Percentiles rank a stretch among this genome's conserved stretches.
Evolutionary conservation across 345 rosid species (phyloP).

Genomic region (Limnanthes douglasii): DNA sequence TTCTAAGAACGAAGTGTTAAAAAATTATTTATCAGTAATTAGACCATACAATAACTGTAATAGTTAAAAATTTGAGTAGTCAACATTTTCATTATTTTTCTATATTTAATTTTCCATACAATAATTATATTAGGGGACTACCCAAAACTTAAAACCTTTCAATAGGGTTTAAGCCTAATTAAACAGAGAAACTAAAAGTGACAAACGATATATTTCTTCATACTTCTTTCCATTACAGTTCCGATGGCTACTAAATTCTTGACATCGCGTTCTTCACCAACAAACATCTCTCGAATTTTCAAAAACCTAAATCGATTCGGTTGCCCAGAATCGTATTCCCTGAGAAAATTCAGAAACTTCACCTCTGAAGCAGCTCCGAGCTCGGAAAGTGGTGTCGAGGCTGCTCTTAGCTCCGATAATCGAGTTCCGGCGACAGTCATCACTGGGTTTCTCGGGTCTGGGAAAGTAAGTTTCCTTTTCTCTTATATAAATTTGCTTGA

Average conservation of each 20-base stretch:
- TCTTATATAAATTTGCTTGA: no score
- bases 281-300: conserved; percentile 3
- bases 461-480: conserved; percentile 54
- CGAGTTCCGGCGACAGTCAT: conserved; percentile 58
- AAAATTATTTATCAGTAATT: no score
- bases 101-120: no score
- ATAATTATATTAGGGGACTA: no score
- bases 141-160: neutral
- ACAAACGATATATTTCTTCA: no score
- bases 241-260: conserved; percentile 13
- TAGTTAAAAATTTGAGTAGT: no score
- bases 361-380: conserved; percentile 10
- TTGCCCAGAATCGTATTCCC: conserved; percentile 4
- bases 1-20: no score
- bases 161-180: conserved; percentile 2
- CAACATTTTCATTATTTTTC: no score
- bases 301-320: conserved; percentile 5
- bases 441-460: conserved; percentile 75
- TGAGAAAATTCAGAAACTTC: conserved; percentile 8
- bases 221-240: neutral
- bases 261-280: conserved; percentile 10
- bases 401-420: conserved; percentile 12
- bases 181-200: no score
- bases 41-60: no score
- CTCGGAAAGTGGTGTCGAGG: conserved; percentile 3